These are phyloP conservation scores for Artemisia tridentata DNA, from an alignment of 129 eudicot genomes.

Conservation along the genomic window DNA sequence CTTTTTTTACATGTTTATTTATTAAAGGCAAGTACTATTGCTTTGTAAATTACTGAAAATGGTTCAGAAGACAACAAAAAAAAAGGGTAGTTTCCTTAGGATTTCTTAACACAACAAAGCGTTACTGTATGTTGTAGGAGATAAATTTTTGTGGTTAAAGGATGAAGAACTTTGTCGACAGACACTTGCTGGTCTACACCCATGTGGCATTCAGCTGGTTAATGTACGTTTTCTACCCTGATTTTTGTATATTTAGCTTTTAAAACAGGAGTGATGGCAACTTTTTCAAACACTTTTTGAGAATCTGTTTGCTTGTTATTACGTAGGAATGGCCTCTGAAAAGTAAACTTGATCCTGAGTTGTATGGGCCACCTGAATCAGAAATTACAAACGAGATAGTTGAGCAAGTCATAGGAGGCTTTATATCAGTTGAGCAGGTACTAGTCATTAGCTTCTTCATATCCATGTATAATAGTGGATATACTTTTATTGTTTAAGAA, in stretches of 20 bases:
- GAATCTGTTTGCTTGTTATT: not conserved
- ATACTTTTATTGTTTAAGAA: no score
- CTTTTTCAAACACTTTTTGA: no score
- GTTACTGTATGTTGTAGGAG: conserved; percentile 35
- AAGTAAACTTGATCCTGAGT: conserved; percentile 54
- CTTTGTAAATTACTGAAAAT: no score
- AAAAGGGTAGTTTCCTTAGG: no score
- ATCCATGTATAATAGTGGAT: not conserved
- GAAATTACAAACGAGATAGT: conserved; percentile 54
- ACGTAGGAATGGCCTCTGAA: conserved; percentile 68
- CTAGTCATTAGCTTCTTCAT: not conserved
- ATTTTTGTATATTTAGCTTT: no score
- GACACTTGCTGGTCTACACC: conserved; percentile 22
- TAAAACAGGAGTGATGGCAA: no score
- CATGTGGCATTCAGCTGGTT: conserved; percentile 4
- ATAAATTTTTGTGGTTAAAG: conserved; percentile 54
- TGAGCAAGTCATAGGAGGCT: conserved; percentile 25
- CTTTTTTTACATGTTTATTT: no score
- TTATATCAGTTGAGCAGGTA: not conserved
- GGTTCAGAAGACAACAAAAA: no score
- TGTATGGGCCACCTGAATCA: conserved; percentile 42
- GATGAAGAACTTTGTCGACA: not conserved
- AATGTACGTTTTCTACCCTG: conserved; percentile 12
- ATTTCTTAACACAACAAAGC: no score
- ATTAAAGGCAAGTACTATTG: no score